Evolutionary conservation across 176 grass and related monocot species (phyloP).

Genomic region (Ampelocalamus luodianensis): DNA sequence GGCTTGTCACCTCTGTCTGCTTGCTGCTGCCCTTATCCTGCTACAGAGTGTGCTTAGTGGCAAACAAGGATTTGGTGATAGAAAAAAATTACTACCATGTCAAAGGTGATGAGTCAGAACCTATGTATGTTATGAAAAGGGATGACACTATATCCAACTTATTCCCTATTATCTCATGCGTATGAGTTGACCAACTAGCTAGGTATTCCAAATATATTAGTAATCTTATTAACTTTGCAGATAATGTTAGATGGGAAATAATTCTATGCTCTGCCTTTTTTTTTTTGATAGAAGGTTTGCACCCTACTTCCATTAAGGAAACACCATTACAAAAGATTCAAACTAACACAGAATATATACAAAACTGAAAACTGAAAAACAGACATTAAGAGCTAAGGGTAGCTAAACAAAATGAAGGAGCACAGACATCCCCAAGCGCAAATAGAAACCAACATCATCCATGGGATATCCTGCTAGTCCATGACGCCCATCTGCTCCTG

Average conservation of each 20-base stretch:
- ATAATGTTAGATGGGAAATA: neutral
- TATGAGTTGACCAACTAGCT: neutral
- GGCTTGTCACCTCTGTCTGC: constrained; percentile 45
- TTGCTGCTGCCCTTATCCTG: constrained; percentile 40
- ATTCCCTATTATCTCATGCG: constrained; percentile 9
- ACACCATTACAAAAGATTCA: too few species aligned
- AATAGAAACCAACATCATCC: too few species aligned
- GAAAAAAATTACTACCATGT: constrained; percentile 22
- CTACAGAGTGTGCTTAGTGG: constrained; percentile 18
- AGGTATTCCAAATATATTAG: neutral
- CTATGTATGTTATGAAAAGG: neutral
- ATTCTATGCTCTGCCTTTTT: neutral
- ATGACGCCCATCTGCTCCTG: too few species aligned
- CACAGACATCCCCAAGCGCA: too few species aligned
- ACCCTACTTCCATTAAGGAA: too few species aligned
- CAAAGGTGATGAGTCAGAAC: constrained; percentile 27
- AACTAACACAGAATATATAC: too few species aligned
- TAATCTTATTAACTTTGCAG: too few species aligned
- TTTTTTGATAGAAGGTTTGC: too few species aligned
- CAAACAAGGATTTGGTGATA: constrained; percentile 20
- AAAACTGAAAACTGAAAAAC: too few species aligned
- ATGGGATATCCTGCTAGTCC: too few species aligned
- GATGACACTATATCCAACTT: constrained; percentile 5
- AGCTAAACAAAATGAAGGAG: too few species aligned
- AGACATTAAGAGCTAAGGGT: too few species aligned